Evolutionary conservation across 192 early-diverging fungal species (phyloP), one percentile per base, ranked within the genome.

Genomic region (Coemansia sp.): DNA sequence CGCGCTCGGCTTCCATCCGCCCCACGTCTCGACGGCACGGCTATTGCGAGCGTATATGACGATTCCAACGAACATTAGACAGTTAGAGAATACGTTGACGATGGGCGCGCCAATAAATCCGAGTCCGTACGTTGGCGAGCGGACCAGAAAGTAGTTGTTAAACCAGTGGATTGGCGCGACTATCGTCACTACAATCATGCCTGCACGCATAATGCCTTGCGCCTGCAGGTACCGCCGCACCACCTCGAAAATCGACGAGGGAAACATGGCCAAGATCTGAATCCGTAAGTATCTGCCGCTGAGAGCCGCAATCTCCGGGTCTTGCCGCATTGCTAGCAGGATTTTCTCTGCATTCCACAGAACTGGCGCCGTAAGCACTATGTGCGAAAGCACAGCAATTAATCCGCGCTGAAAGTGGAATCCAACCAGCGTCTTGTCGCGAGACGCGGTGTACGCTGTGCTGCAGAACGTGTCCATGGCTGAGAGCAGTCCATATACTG

Each of bases 181-280:
- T 45, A 90, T 73, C 25, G 89, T 38, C 19, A 94, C 83, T 20
- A 96, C 86, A 57, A 84, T 85, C 38, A 91, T 93, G 25, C 84
- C 85, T 0, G 92, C 93, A 29, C 90, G 85, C 97, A 98, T 95
- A 65, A 90, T 90, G 56, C 91, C 95, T 81, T 98, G 96, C 0
- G 90, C 89, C 68, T 96, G 93, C 22, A 97, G 80, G 67, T 85
- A 97, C 58, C 93, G 87, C 68, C 94, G 92, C 36, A 93, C 68
- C 68, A 90, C 92, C 59, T 97, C 95, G 84, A 92, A 91, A n/a
- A 87, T 82, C 70, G 97, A 74, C 75, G 84, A 89, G 1, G 94
- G 90, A 25, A 91, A 86, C 41, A 89, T 85, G 6, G 93, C 93
- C 5, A 90, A 71, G 31, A 96, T 67, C 25, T 90, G 80, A 20